These are phyloP conservation scores for Liriodendron chinense DNA, from an alignment of 164 flowering plant species.

Conservation along the genomic window DNA sequence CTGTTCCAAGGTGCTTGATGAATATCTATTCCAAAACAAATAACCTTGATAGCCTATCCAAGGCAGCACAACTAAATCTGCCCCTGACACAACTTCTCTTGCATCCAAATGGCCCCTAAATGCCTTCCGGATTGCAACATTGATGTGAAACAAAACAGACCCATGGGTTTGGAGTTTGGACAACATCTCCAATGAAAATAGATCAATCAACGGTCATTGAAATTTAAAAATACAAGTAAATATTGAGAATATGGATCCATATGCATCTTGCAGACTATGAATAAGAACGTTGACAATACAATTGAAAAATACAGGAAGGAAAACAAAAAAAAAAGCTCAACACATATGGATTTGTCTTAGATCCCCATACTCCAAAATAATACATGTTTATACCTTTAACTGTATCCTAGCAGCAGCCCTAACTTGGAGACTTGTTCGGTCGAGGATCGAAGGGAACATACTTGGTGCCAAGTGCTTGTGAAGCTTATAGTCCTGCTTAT, in stretches of 20 bases:
- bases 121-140: no score
- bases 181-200: neutral
- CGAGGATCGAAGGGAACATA: neutral
- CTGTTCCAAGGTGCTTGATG: no score
- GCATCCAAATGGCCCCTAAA: no score
- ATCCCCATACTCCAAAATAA: conserved; percentile 10
- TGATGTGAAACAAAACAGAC: no score
- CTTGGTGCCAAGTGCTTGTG: neutral
- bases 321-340: neutral
- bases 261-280: neutral
- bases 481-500: conserved; percentile 18
- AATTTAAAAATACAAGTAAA: neutral
- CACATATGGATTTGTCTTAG: neutral
- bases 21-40: no score
- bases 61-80: no score
- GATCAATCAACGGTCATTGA: neutral
- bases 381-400: conserved; percentile 1
- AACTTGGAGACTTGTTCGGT: neutral
- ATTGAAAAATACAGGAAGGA: neutral
- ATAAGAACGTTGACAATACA: neutral
- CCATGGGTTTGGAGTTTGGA: no score
- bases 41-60: no score
- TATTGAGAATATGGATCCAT: neutral
- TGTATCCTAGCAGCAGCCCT: neutral
- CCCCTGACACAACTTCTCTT: no score